A percentile compares a stretch with the other conserved stretches of the same genome.
phyloP scores from a whole-genome alignment of 1,139 yeast species.

The Pichia sp. region DNA sequence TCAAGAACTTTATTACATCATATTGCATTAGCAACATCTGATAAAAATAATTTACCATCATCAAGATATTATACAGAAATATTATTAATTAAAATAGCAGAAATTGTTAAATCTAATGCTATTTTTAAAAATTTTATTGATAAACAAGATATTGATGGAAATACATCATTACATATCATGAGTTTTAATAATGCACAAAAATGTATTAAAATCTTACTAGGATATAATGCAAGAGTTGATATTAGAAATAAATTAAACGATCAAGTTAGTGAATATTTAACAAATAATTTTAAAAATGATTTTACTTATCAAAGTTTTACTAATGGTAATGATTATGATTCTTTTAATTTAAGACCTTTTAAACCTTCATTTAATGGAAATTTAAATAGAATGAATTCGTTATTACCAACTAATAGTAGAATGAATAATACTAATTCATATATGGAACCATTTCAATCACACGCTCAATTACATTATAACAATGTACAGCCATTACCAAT shows the following conservation, averaged over 20 bases:
- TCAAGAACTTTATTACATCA: slow-evolving; percentile 79
- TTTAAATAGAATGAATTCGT: not conserved
- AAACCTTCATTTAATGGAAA: slow-evolving; percentile 11
- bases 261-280: slow-evolving; percentile 68
- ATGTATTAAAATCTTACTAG: slow-evolving; percentile 65
- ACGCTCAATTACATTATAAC: too few species aligned
- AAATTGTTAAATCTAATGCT: slow-evolving; percentile 44
- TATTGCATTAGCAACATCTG: slow-evolving; percentile 56
- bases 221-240: slow-evolving; percentile 67
- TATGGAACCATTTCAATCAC: slow-evolving; percentile 11
- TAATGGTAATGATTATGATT: slow-evolving; percentile 5
- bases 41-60: slow-evolving; percentile 61
- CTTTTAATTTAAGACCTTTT: slow-evolving; percentile 15
- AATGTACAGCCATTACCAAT: not conserved
- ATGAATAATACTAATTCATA: slow-evolving; percentile 5
- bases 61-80: slow-evolving; percentile 80
- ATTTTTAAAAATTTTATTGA: slow-evolving; percentile 64
- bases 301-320: slow-evolving; percentile 8
- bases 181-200: slow-evolving; percentile 70
- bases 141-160: slow-evolving; percentile 76
- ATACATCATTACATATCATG: slow-evolving; percentile 82
- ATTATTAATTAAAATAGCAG: slow-evolving; percentile 63
- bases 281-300: slow-evolving; percentile 33
- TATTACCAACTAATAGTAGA: not conserved
- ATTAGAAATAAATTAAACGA: slow-evolving; percentile 66